Evolutionary conservation across 257 asterid species (phyloP), one percentile per base, ranked within the genome.

Genomic region (Fraxinus excelsior): DNA sequence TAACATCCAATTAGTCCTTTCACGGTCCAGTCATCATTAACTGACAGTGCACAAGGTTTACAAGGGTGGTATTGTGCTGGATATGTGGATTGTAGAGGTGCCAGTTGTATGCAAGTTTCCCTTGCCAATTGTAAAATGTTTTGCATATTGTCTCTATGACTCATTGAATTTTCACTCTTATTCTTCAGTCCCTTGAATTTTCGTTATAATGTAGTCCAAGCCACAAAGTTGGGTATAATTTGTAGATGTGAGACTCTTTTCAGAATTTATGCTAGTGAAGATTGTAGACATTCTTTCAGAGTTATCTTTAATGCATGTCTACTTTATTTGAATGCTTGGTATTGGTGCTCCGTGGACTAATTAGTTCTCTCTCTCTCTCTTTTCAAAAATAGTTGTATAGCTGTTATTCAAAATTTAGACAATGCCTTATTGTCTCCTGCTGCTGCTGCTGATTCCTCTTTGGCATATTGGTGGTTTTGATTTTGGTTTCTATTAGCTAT

Each of bases 101-200:
- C 76, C 46, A 70, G 74, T 12, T 70, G 70, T 26, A 35, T 77
- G 68, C 68, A 53, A 66, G 32, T 67, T 60, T 73, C 32, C 40
- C 71, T 37, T 18, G 19, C 29, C 74, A 60, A 11, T 44, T 21
- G 19, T 29, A 44, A 74, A 38, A n/a, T 75, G 28, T 64, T 31
- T 21, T 26, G 73, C 29, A 25, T 35, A 31, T 44, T 28, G 58
- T 4, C 73, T 73, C 25, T n/a, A 29, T 16, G 19, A 13, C 34
- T 65, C 18, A 14, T 67, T 67, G 3, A 53, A 1, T 34, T 67
- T 35, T 66, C 77, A n/a, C 29, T 32, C 68, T 44, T 65, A 29
- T 73, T 38, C 38, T 38, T 8, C 44, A 29, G 19, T 68, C 44
- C 60, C 79, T 68, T 38, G 14, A 49, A 53, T 38, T 64, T 69